These are phyloP conservation scores for Aspergillus clavatus DNA, from an alignment of 2,329 filamentous ascomycete genomes.

Conservation along the genomic window DNA sequence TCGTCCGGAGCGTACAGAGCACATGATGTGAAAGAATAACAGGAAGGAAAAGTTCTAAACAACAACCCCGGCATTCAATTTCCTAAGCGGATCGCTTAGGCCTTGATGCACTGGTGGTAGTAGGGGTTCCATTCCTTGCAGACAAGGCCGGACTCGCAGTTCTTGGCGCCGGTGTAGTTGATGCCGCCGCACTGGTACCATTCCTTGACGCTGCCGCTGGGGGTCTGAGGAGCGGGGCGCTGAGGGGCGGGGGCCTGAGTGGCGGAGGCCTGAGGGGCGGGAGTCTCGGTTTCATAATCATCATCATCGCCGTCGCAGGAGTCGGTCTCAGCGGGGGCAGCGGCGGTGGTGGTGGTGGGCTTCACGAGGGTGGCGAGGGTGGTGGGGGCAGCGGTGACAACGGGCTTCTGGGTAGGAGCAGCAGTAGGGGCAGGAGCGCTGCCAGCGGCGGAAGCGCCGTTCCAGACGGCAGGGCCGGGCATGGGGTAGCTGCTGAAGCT, in stretches of 20 bases:
- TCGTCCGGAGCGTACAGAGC: neutral
- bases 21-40: neutral
- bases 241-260: no score
- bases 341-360: conserved; percentile 1
- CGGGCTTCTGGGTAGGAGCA: conserved; percentile 5
- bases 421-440: conserved; percentile 6
- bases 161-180: conserved; percentile 9
- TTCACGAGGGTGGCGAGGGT: conserved; percentile 1
- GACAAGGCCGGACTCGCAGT: conserved; percentile 13
- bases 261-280: conserved; percentile 1
- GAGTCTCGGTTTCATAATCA: no score
- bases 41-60: no score
- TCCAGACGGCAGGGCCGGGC: conserved; percentile 20
- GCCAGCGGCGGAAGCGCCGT: conserved; percentile 16
- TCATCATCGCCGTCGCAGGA: no score
- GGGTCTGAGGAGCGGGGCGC: no score
- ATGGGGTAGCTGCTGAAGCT: conserved; percentile 17
- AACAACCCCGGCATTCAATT: neutral
- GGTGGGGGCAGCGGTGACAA: conserved; percentile 4
- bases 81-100: conserved; percentile 1
- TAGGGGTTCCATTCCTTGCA: conserved; percentile 21
- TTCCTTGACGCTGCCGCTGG: conserved; percentile 7
- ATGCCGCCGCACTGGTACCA: conserved; percentile 18
- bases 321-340: conserved; percentile 5
- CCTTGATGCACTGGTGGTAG: conserved; percentile 18